Conservation (phyloP, 805 yeast species). For the Hemisphaericaspora nanyangensis region DNA sequence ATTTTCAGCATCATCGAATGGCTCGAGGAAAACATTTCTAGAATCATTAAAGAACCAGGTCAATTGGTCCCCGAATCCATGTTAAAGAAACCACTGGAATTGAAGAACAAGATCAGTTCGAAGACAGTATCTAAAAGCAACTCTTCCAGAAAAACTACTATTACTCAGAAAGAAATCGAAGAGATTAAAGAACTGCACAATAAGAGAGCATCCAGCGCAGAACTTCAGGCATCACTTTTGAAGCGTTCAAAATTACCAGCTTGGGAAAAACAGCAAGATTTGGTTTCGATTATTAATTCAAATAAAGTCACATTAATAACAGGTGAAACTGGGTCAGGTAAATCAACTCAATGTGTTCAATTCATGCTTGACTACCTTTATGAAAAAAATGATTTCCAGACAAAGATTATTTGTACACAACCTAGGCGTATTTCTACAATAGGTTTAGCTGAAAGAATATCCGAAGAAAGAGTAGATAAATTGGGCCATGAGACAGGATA, state of each 20-base stretch:
- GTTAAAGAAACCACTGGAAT: background rate
- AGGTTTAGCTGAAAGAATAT: slow-evolving; percentile 89
- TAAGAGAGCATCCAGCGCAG: slow-evolving; percentile 7
- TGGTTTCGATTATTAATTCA: slow-evolving; percentile 52
- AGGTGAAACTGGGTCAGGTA: slow-evolving; percentile 98
- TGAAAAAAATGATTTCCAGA: slow-evolving; percentile 43
- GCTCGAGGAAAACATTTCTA: slow-evolving; percentile 60
- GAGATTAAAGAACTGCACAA: background rate
- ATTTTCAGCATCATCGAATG: slow-evolving; percentile 71
- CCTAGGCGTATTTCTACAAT: slow-evolving; percentile 95
- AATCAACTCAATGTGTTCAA: slow-evolving; percentile 92
- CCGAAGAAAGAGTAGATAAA: slow-evolving; percentile 67
- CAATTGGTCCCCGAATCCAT: slow-evolving; percentile 35
- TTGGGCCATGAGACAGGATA: slow-evolving; percentile 84
- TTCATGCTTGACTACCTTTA: slow-evolving; percentile 72
- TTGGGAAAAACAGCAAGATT: slow-evolving; percentile 60
- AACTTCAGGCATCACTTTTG: slow-evolving; percentile 32
- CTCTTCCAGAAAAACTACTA: background rate
- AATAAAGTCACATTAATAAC: slow-evolving; percentile 75
- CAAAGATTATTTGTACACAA: slow-evolving; percentile 81
- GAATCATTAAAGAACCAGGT: slow-evolving; percentile 71
- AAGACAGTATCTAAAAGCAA: background rate
- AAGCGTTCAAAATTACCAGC: slow-evolving; percentile 72
- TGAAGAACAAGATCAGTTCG: slow-evolving; percentile 3
- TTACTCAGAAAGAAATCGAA: background rate